These are phyloP conservation scores for Exophiala xenobiotica DNA, from an alignment of 2,329 filamentous ascomycete genomes.

Conservation along the genomic window DNA sequence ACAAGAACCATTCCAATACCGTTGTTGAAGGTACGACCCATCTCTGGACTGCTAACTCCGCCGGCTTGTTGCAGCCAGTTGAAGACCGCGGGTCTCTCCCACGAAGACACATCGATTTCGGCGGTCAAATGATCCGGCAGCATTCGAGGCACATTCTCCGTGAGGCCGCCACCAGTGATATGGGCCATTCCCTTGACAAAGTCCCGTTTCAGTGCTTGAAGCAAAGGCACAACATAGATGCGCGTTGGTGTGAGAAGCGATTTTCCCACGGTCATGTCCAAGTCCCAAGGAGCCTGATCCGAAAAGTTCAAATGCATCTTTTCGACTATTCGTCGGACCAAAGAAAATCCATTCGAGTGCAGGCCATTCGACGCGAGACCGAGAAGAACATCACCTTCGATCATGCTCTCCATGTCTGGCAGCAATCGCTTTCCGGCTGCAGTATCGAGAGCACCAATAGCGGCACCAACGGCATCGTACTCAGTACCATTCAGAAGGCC, in stretches of 20 bases:
- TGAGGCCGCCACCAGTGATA: conserved; percentile 90
- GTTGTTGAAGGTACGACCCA: conserved; percentile 91
- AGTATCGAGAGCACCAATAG: conserved; percentile 74
- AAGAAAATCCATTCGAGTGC: conserved; percentile 96
- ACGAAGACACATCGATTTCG: conserved; percentile 73
- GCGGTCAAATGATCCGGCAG: conserved; percentile 75
- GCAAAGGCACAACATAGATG: conserved; percentile 85
- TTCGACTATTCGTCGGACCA: conserved; percentile 87
- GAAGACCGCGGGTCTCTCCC: conserved; percentile 77
- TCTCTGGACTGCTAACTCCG: conserved; percentile 68
- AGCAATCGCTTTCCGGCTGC: conserved; percentile 61
- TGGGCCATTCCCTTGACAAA: conserved; percentile 91
- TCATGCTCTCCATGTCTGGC: conserved; percentile 74
- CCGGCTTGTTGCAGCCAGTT: conserved; percentile 75
- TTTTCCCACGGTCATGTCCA: conserved; percentile 59
- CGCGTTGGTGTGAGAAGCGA: conserved; percentile 83
- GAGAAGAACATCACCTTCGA: conserved; percentile 77
- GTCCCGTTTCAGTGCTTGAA: conserved; percentile 61
- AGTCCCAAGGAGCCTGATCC: conserved; percentile 74
- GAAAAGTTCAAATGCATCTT: conserved; percentile 69
- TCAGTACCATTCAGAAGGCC: conserved; percentile 86
- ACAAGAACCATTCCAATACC: conserved; percentile 93
- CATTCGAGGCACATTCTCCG: conserved; percentile 94
- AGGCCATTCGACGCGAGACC: conserved; percentile 82
- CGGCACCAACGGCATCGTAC: conserved; percentile 90